Conservation (phyloP, 1,284 basidiomycete species). For the Sanguinoderma infundibulare region DNA sequence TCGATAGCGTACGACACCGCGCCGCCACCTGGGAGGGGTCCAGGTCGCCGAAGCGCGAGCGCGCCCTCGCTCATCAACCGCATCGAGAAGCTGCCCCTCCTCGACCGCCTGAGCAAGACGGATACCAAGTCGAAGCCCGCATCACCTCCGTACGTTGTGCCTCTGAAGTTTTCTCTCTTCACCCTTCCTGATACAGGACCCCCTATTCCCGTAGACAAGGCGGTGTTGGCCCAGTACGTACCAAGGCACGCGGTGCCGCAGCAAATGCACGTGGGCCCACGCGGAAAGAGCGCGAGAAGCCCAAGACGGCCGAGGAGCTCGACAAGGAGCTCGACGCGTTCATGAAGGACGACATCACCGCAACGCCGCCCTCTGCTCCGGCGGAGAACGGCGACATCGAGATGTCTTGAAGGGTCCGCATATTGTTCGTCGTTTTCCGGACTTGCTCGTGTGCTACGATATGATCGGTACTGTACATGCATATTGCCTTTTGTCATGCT, state of each 20-base stretch:
- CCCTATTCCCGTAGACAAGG: slow-evolving; percentile 17
- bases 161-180: background rate
- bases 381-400: slow-evolving; percentile 49
- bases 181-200: background rate
- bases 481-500: too few relatives aligned
- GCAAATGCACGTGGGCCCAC: slow-evolving; percentile 31
- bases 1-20: slow-evolving; percentile 67
- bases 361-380: slow-evolving; percentile 24
- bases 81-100: slow-evolving; percentile 66
- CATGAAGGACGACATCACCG: slow-evolving; percentile 70
- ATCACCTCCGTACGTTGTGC: slow-evolving; percentile 32
- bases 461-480: slow-evolving; percentile 2
- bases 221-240: slow-evolving; percentile 46
- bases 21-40: slow-evolving; percentile 41
- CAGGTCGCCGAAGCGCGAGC: slow-evolving; percentile 48
- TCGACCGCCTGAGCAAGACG: slow-evolving; percentile 58
- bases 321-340: slow-evolving; percentile 93
- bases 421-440: background rate
- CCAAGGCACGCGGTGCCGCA: slow-evolving; percentile 34
- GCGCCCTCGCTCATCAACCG: slow-evolving; percentile 63
- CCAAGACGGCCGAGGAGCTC: slow-evolving; percentile 81
- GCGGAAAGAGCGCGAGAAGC: slow-evolving; percentile 48
- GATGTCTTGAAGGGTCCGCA: slow-evolving; percentile 42
- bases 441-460: slow-evolving; percentile 2
- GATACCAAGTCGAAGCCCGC: slow-evolving; percentile 39